Conservation (phyloP, 495 filamentous ascomycete species). For the Daldinia bambusicola region DNA sequence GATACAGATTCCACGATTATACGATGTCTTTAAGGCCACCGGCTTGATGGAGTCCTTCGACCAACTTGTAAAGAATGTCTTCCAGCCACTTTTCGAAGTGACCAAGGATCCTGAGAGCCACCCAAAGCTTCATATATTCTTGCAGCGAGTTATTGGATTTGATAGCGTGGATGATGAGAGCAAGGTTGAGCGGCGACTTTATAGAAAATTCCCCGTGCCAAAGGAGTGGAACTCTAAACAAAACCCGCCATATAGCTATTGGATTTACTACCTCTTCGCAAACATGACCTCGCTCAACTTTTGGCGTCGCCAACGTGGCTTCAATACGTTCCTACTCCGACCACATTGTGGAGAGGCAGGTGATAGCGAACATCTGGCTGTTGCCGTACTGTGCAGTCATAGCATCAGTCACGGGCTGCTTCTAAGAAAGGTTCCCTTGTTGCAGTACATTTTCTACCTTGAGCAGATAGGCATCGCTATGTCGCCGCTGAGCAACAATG, state of each 20-base stretch:
- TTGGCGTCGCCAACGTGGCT: slow-evolving; percentile 89
- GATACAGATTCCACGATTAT: slow-evolving; percentile 92
- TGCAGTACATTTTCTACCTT: slow-evolving; percentile 98
- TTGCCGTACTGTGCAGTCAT: slow-evolving; percentile 92
- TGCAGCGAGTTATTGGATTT: slow-evolving; percentile 95
- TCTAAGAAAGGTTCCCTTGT: slow-evolving; percentile 88
- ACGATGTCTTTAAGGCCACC: slow-evolving; percentile 92
- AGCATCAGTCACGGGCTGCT: slow-evolving; percentile 97
- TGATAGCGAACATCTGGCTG: slow-evolving; percentile 94
- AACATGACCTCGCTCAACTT: slow-evolving; percentile 93
- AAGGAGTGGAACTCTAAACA: slow-evolving; percentile 88
- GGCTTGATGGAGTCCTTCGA: slow-evolving; percentile 89
- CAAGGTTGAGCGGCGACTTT: slow-evolving; percentile 90
- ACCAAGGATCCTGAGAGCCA: slow-evolving; percentile 87
- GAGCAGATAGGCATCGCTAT: slow-evolving; percentile 98
- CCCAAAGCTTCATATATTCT: slow-evolving; percentile 91
- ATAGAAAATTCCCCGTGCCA: slow-evolving; percentile 92
- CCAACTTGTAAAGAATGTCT: slow-evolving; percentile 89
- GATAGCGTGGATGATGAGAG: slow-evolving; percentile 99
- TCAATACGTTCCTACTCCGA: slow-evolving; percentile 93
- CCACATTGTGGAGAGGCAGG: slow-evolving; percentile 98
- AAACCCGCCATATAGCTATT: slow-evolving; percentile 98
- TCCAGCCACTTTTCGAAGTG: slow-evolving; percentile 93
- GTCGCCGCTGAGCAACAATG: slow-evolving; percentile 98
- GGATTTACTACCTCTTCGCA: slow-evolving; percentile 96